These are phyloP conservation scores for Cladosporium phlei DNA, from an alignment of 2,329 filamentous ascomycete species.

Conservation along the genomic window DNA sequence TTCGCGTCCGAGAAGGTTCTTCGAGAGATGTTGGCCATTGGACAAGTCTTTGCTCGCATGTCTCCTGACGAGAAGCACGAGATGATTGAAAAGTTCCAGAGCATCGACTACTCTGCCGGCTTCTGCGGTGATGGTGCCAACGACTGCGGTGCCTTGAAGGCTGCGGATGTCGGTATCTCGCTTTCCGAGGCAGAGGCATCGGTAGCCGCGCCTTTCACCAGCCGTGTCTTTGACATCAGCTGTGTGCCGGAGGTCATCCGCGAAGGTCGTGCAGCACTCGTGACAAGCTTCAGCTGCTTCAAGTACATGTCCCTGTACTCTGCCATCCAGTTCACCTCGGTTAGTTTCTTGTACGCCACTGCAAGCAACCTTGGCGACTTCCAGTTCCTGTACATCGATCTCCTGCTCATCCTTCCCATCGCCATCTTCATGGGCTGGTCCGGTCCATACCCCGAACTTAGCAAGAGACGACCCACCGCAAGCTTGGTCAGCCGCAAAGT, in stretches of 20 bases:
- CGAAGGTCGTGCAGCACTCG: slow-evolving; percentile 86
- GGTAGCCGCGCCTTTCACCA: slow-evolving; percentile 96
- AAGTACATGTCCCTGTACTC: slow-evolving; percentile 99
- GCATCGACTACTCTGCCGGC: slow-evolving; percentile 88
- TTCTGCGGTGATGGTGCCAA: slow-evolving; percentile 98
- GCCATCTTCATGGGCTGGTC: slow-evolving; percentile 99
- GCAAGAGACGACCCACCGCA: slow-evolving; percentile 81
- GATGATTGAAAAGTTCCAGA: slow-evolving; percentile 92
- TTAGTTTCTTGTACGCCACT: slow-evolving; percentile 91
- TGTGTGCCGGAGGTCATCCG: slow-evolving; percentile 90
- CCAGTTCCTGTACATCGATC: slow-evolving; percentile 94
- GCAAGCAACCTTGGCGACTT: slow-evolving; percentile 96
- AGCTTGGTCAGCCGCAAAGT: slow-evolving; percentile 91
- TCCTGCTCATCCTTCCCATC: slow-evolving; percentile 87
- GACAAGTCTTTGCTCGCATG: slow-evolving; percentile 96
- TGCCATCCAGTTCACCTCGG: slow-evolving; percentile 96
- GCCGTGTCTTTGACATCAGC: slow-evolving; percentile 89
- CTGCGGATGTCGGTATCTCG: slow-evolving; percentile 94
- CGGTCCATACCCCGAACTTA: slow-evolving; percentile 71
- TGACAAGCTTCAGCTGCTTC: slow-evolving; percentile 99
- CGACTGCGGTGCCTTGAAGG: slow-evolving; percentile 93
- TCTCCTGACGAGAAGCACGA: slow-evolving; percentile 98
- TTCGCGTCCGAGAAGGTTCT: slow-evolving; percentile 78
- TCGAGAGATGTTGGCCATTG: slow-evolving; percentile 79
- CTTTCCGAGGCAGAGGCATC: slow-evolving; percentile 96